A percentile compares a stretch with the other conserved stretches of the same genome.
Evolutionary conservation across 768 basidiomycete species (phyloP).

Genomic region (Melanogaster broomeanus): DNA sequence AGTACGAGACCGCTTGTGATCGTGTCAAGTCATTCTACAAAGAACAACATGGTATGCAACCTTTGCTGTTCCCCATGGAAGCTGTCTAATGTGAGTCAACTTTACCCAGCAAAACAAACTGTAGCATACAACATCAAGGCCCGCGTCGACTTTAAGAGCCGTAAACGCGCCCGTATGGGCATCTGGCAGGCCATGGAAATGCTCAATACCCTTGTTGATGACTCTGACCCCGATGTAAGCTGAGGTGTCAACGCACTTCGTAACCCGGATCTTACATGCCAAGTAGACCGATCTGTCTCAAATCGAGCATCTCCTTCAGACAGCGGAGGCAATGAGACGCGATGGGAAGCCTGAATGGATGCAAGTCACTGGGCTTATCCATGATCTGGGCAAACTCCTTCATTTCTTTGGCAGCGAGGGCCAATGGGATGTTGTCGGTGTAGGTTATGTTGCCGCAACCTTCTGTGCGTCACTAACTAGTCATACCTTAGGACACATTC

Average conservation of each 20-base stretch:
- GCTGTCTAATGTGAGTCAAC: neutral
- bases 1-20: slow-evolving; percentile 76
- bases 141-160: slow-evolving; percentile 71
- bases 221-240: slow-evolving; percentile 84
- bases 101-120: slow-evolving; percentile 75
- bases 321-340: slow-evolving; percentile 84
- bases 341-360: slow-evolving; percentile 93
- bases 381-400: slow-evolving; percentile 88
- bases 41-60: slow-evolving; percentile 66
- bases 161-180: slow-evolving; percentile 72
- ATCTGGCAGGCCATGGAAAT: slow-evolving; percentile 87
- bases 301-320: slow-evolving; percentile 90
- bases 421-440: slow-evolving; percentile 95
- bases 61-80: neutral
- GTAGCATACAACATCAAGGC: slow-evolving; percentile 81
- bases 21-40: slow-evolving; percentile 78
- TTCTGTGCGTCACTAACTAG: slow-evolving; percentile 1
- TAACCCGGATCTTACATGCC: slow-evolving; percentile 10
- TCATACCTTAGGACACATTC: slow-evolving; percentile 56
- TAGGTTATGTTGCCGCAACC: slow-evolving; percentile 33
- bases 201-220: slow-evolving; percentile 85
- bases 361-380: slow-evolving; percentile 85
- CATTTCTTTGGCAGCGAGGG: slow-evolving; percentile 84
- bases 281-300: slow-evolving; percentile 73
- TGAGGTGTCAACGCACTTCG: neutral